Percentiles rank a stretch among this genome's conserved stretches.
These are phyloP conservation scores for Solanum hybrid DNA, from an alignment of 305 asterid species.

Conservation along the genomic window DNA sequence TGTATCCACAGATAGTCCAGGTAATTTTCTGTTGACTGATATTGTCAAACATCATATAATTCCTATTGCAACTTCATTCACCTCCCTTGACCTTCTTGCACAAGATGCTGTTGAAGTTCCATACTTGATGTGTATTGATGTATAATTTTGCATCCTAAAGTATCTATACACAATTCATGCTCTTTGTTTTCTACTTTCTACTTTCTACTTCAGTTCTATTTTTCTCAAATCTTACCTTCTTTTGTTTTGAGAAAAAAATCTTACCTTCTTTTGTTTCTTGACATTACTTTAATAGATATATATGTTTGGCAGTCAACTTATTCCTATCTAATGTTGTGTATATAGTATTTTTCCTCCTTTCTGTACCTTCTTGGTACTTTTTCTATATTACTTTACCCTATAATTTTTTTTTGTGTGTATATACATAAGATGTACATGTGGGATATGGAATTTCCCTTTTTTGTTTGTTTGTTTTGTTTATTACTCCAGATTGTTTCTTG, in stretches of 20 bases:
- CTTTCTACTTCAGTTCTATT: not conserved
- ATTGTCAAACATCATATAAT: not conserved
- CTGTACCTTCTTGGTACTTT: not conserved
- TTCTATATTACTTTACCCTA: not conserved
- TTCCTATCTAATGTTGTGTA: not conserved
- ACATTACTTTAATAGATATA: not conserved
- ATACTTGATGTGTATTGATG: not conserved
- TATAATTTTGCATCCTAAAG: not conserved
- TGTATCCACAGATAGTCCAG: conserved; percentile 81
- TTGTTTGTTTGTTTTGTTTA: not conserved
- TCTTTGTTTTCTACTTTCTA: not conserved
- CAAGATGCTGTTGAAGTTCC: not conserved
- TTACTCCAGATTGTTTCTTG: not conserved
- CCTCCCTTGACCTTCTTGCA: not conserved
- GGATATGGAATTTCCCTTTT: not conserved
- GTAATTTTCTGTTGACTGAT: conserved; percentile 24
- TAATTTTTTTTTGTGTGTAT: not conserved
- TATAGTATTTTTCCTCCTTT: not conserved
- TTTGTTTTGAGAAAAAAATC: not conserved
- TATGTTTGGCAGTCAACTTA: not conserved
- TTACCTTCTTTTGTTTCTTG: not conserved
- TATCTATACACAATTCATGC: not conserved
- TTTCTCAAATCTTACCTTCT: not conserved
- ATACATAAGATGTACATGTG: not conserved
- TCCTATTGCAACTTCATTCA: not conserved